These are phyloP conservation scores for Plantago elongata DNA, from an alignment of 257 asterid genomes.

Conservation along the genomic window DNA sequence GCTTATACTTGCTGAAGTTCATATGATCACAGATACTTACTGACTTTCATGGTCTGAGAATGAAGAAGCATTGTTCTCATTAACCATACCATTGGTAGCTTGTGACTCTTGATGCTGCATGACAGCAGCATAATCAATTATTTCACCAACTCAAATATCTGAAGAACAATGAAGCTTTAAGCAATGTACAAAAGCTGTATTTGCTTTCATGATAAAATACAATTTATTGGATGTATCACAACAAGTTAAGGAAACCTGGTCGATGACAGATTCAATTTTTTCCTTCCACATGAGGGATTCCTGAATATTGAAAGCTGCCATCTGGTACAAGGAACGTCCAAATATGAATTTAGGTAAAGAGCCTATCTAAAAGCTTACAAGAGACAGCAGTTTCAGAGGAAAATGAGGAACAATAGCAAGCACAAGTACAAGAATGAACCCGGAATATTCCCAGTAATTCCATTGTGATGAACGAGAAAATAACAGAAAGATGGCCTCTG, in stretches of 20 bases:
- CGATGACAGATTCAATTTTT: constrained; percentile 89
- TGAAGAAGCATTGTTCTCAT: constrained; percentile 69
- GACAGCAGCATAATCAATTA: constrained; percentile 26
- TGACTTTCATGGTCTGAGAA: constrained; percentile 93
- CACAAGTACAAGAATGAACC: too few relatives aligned
- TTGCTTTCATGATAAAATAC: constrained; percentile 9
- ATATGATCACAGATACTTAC: constrained; percentile 46
- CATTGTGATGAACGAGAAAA: too few relatives aligned
- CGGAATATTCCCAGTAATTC: too few relatives aligned
- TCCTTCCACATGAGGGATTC: constrained; percentile 98
- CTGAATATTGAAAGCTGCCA: constrained; percentile 99
- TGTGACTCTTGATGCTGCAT: constrained; percentile 95
- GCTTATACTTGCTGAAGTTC: not conserved
- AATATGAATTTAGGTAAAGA: constrained; percentile 17
- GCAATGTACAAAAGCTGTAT: constrained; percentile 3
- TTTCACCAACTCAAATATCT: constrained; percentile 23
- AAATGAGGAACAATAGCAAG: constrained; percentile 2
- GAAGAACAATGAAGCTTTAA: constrained; percentile 12
- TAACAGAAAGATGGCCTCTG: too few relatives aligned
- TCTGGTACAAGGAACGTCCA: constrained; percentile 46
- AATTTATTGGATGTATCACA: constrained; percentile 9
- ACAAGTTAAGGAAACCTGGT: constrained; percentile 55
- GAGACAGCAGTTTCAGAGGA: not conserved
- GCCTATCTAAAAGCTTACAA: constrained; percentile 16
- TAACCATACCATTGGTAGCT: constrained; percentile 63